Percentiles rank a stretch among this genome's conserved stretches.
Evolutionary conservation across 2,329 filamentous ascomycete species (phyloP).

Genomic region (Aspergillus sp.): DNA sequence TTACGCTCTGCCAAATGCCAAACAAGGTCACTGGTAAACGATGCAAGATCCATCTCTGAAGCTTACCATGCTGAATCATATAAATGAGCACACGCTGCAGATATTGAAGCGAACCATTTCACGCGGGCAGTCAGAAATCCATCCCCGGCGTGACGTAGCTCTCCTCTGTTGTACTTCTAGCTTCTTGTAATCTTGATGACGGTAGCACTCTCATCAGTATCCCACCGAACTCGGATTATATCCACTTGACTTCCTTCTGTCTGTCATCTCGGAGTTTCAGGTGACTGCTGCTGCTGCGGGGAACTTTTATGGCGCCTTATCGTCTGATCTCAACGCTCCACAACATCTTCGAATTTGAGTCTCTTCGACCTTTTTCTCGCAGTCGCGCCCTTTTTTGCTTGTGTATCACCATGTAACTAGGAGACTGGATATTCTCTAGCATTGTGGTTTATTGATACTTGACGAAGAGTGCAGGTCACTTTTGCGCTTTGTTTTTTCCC

Average conservation of each 20-base stretch:
- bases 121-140: not conserved
- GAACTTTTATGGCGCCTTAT: conserved; percentile 20
- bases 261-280: conserved; percentile 4
- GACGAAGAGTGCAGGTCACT: conserved; percentile 25
- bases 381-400: not conserved
- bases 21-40: not conserved
- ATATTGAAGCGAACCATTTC: not conserved
- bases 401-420: conserved; percentile 21
- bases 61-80: not conserved
- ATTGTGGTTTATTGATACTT: conserved; percentile 19
- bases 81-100: not conserved
- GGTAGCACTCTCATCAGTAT: too few species aligned
- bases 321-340: conserved; percentile 23
- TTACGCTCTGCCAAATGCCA: too few species aligned
- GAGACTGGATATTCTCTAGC: not conserved
- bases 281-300: conserved; percentile 21
- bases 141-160: not conserved
- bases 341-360: not conserved
- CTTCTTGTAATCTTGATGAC: not conserved
- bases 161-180: not conserved
- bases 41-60: not conserved
- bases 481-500: conserved; percentile 11
- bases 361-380: conserved; percentile 4
- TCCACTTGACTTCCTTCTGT: conserved; percentile 8
- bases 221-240: too few species aligned